Evolutionary conservation across 768 basidiomycete genomes (phyloP), one percentile per base, ranked within the genome.

Genomic region (Tylopilus balloui): DNA sequence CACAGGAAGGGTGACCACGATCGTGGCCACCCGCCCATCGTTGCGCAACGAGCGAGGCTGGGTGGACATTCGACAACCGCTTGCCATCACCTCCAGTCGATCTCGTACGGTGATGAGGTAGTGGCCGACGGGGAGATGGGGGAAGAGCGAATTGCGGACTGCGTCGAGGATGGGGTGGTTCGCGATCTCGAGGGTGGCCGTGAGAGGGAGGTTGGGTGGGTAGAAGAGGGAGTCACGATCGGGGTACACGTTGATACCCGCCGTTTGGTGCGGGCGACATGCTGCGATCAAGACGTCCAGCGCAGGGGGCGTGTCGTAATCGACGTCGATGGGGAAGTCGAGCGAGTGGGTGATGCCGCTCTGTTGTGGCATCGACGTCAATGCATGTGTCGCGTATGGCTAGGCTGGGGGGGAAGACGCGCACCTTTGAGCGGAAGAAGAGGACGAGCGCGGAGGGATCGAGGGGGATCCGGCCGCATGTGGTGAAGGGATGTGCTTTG

Each of bases 151-250:
- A 48, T 71, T 81, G 40, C 81, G 81, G 19, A 90, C 73, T 0
- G 88, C 82, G 54, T 88, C 88, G 52, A 92, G 78, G 61, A 92
- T 83, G 3, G 88, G 88, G 60, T 88, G 86, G 63, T 84, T 88
- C 17, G 87, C 77, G 53, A 92, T 76, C 57, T 92, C 88, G 56
- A 91, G 78, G 0, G 88, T 84, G 21, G 84, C 73, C 0, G 85
- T 88, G 49, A 89, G 69, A 15, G 87, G 84, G 40, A 88, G 80
- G 45, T 76, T 83, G 8, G 80, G 72, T 8, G 88, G 88, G 66
- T 81, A 91, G 66, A 81, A 83, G 19, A 87, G 73, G 0, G 84
- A 80, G 55, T 87, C 85, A 52, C 75, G 77, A 48, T 81, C 79
- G 1, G 74, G 69, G 58, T 79, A 82, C 23, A 70, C 72, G 54